Evolutionary conservation across 2,329 filamentous ascomycete species (phyloP).

Genomic region (Lomentospora prolificans): DNA sequence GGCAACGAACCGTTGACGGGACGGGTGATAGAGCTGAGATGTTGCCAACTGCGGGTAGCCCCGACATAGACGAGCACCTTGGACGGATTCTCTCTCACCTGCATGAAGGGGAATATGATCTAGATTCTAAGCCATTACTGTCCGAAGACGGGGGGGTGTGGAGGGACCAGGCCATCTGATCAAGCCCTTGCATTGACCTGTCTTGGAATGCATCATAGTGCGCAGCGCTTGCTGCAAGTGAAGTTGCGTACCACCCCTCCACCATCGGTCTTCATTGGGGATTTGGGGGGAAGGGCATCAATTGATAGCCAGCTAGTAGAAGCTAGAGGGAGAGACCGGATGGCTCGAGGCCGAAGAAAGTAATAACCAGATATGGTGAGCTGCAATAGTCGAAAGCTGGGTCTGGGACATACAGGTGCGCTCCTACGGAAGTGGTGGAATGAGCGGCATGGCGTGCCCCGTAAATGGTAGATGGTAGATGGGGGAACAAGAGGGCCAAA

Average conservation of each 20-base stretch:
- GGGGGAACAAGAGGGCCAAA: not conserved
- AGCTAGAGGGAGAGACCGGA: not conserved
- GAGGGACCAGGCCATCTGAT: not conserved
- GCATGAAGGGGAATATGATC: too few species aligned
- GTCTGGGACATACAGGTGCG: not conserved
- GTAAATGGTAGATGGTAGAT: not conserved
- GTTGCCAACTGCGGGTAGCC: not conserved
- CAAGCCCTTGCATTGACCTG: not conserved
- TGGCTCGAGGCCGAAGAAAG: not conserved
- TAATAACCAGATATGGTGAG: not conserved
- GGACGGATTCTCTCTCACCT: too few species aligned
- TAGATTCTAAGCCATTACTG: too few species aligned
- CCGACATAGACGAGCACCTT: too few species aligned
- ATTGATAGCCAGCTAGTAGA: too few species aligned
- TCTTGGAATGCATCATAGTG: constrained; percentile 3
- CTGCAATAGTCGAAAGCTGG: not conserved
- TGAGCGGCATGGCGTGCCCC: not conserved
- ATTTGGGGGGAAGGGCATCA: not conserved
- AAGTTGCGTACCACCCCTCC: not conserved
- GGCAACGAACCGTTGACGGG: not conserved
- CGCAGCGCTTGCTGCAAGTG: not conserved
- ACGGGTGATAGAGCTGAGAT: not conserved
- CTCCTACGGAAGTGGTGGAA: not conserved
- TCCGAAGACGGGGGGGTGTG: too few species aligned
- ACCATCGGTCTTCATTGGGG: not conserved